Percentiles rank a stretch among this genome's conserved stretches.
Conservation (phyloP, 495 filamentous ascomycete species). For the Jackrogersella multiformis region DNA sequence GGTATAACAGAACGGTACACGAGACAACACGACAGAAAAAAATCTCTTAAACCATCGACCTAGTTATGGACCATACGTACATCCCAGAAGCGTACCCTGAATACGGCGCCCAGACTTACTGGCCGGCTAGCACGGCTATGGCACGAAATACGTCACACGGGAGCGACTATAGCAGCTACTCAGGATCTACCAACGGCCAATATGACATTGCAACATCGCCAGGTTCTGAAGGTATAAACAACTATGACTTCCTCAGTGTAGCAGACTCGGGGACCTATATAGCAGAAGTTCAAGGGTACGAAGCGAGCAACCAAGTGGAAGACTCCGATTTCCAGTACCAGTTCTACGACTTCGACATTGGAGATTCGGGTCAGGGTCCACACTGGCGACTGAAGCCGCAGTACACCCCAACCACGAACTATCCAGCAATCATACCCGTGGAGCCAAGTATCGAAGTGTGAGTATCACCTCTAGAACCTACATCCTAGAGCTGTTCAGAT, state of each 20-base stretch:
- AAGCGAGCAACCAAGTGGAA: slow-evolving; percentile 3
- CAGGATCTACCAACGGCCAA: slow-evolving; percentile 29
- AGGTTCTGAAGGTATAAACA: slow-evolving; percentile 13
- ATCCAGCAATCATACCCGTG: slow-evolving; percentile 16
- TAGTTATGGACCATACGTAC: slow-evolving; percentile 23
- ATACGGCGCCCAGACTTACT: slow-evolving; percentile 27
- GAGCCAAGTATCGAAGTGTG: slow-evolving; percentile 21
- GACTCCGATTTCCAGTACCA: slow-evolving; percentile 15
- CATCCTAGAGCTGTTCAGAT: not conserved
- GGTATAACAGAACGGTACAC: slow-evolving; percentile 25
- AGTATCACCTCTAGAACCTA: slow-evolving; percentile 4
- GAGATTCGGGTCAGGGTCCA: slow-evolving; percentile 27
- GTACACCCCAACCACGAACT: slow-evolving; percentile 6
- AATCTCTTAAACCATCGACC: not conserved
- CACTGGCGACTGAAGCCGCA: slow-evolving; percentile 37
- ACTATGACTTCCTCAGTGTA: not conserved
- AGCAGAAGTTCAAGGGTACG: slow-evolving; percentile 10
- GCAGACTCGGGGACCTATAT: slow-evolving; percentile 11
- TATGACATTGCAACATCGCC: slow-evolving; percentile 30
- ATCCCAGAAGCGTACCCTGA: slow-evolving; percentile 9
- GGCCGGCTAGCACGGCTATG: slow-evolving; percentile 29
- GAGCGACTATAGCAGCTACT: slow-evolving; percentile 30
- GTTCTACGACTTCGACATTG: slow-evolving; percentile 32
- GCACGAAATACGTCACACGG: slow-evolving; percentile 24
- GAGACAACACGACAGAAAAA: slow-evolving; percentile 8